Evolutionary conservation across 1,139 yeast genomes (phyloP).

Genomic region (Pichia sp.): DNA sequence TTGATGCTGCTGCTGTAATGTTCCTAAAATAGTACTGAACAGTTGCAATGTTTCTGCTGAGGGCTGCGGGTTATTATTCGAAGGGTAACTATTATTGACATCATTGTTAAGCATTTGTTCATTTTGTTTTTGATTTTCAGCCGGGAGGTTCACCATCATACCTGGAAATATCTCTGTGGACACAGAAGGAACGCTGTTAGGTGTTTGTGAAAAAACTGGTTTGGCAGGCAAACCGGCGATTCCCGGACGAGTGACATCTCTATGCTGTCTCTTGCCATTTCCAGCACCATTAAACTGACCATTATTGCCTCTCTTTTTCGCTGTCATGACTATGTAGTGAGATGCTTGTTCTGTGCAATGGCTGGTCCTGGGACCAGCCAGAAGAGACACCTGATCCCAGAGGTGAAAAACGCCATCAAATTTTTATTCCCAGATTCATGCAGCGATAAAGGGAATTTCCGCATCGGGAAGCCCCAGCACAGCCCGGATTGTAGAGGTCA

Average conservation of each 20-base stretch:
- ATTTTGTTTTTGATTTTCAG: no score
- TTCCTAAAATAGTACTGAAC: conserved; percentile 8
- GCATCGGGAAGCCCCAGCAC: not conserved
- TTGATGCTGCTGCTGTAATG: conserved; percentile 1
- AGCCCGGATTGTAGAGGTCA: not conserved
- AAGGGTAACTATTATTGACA: not conserved
- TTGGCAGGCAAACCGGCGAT: conserved; percentile 15
- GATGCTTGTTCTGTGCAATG: no score
- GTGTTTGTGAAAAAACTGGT: conserved; percentile 8
- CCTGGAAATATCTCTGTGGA: conserved; percentile 21
- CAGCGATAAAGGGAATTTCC: conserved; percentile 5
- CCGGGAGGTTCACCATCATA: conserved; percentile 14
- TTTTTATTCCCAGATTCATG: no score
- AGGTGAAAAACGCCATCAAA: no score
- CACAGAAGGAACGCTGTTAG: not conserved
- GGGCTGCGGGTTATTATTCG: conserved; percentile 1
- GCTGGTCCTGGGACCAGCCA: no score
- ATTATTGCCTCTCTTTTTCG: not conserved
- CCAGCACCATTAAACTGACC: not conserved
- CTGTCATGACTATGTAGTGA: no score
- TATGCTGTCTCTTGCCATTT: not conserved
- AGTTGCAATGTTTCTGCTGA: conserved; percentile 6
- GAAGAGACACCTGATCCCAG: no score
- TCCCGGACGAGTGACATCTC: conserved; percentile 1
- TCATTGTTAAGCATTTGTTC: no score